These are phyloP conservation scores for Populus ilicifolia DNA, from an alignment of 345 rosid genomes.

Conservation along the genomic window DNA sequence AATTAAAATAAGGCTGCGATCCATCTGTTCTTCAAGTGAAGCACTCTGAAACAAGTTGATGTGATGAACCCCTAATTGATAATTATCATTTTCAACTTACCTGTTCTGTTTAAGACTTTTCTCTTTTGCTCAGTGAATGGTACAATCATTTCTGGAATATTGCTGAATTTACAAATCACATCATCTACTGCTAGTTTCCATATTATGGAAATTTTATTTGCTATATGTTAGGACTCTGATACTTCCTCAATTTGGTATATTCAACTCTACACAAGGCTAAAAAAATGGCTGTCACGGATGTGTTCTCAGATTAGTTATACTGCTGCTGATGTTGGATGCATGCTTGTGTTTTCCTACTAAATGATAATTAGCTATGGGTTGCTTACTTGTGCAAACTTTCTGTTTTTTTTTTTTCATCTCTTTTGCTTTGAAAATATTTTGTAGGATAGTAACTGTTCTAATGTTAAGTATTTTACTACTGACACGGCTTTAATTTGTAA, in stretches of 20 bases:
- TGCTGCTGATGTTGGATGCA: neutral
- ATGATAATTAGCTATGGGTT: neutral
- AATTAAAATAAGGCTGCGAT: neutral
- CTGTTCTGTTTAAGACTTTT: neutral
- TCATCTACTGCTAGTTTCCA: neutral
- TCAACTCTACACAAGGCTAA: neutral
- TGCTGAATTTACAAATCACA: neutral
- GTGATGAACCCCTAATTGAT: neutral
- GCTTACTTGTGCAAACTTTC: neutral
- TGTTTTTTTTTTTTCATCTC: neutral
- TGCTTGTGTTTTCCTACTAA: neutral
- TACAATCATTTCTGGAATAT: neutral
- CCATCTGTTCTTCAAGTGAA: neutral
- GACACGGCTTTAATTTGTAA: slow-evolving; percentile 27
- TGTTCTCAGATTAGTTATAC: neutral
- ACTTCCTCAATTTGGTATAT: neutral
- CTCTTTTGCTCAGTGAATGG: neutral
- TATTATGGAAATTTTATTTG: neutral
- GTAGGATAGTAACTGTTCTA: neutral
- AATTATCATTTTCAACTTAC: neutral
- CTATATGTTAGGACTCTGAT: neutral
- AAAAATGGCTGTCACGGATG: neutral
- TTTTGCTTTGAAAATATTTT: neutral
- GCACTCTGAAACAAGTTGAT: neutral
- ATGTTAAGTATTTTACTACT: slow-evolving; percentile 19